Percentiles rank a stretch among this genome's conserved stretches.
These are phyloP conservation scores for Aphanomyces cochlioides DNA, from an alignment of 352 stramenopile species.

Conservation along the genomic window DNA sequence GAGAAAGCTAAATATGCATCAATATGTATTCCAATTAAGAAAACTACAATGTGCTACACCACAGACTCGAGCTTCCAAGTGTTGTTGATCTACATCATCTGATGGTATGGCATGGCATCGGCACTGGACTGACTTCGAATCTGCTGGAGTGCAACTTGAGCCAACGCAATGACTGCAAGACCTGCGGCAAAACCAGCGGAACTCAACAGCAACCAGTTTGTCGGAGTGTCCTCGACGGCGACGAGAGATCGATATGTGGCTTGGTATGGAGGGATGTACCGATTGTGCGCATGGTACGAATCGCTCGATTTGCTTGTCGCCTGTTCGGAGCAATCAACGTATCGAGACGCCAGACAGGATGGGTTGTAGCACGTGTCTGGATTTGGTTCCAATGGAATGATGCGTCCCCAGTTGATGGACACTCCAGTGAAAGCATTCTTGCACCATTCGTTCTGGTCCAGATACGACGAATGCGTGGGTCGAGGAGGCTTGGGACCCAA, in stretches of 20 bases:
- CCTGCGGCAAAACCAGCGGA: conserved; percentile 5
- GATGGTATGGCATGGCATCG: background rate
- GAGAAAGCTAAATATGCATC: no score
- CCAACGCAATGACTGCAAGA: conserved; percentile 12
- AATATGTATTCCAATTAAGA: no score
- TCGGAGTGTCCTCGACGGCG: background rate
- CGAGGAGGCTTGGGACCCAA: background rate
- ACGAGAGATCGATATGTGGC: background rate
- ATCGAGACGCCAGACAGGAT: conserved; percentile 23
- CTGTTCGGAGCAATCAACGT: conserved; percentile 17
- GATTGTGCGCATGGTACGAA: background rate
- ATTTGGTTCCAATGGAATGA: conserved; percentile 12
- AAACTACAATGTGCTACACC: no score
- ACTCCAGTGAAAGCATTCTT: background rate
- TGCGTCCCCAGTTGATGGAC: background rate
- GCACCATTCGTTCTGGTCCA: background rate
- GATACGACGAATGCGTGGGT: background rate
- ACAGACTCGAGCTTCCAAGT: no score
- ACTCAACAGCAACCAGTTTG: background rate
- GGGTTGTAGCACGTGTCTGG: conserved; percentile 22
- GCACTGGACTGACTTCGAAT: background rate
- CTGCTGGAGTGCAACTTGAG: conserved; percentile 5
- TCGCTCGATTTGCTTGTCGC: background rate
- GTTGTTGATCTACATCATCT: background rate
- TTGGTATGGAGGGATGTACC: conserved; percentile 5